Percentiles rank a stretch among this genome's conserved stretches.
These are phyloP conservation scores for Yamadazyma epiphylla DNA, from an alignment of 1,139 yeast species.

Conservation along the genomic window DNA sequence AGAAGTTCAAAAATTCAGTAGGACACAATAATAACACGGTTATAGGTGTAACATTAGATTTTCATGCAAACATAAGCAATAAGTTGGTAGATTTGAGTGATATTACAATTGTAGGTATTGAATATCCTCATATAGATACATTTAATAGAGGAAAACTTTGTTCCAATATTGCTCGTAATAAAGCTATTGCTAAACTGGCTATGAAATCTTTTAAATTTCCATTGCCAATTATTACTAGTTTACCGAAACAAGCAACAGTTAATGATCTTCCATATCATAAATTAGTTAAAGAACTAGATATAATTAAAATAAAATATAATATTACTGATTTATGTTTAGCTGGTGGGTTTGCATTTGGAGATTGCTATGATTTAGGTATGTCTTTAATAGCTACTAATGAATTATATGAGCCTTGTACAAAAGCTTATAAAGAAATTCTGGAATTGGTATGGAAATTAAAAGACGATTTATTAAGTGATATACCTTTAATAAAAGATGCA, in stretches of 20 bases:
- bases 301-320: conserved; percentile 1
- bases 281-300: conserved; percentile 3
- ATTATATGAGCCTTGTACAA: conserved; percentile 2
- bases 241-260: conserved; percentile 8
- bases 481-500: conserved; percentile 3
- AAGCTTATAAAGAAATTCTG: conserved; percentile 6
- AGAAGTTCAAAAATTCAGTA: conserved; percentile 1
- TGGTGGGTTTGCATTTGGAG: conserved; percentile 9
- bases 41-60: conserved; percentile 7
- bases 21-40: conserved; percentile 4
- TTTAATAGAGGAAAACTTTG: conserved; percentile 3
- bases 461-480: conserved; percentile 2
- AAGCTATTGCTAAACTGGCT: not conserved
- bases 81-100: conserved; percentile 4
- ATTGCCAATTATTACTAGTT: conserved; percentile 4
- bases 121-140: conserved; percentile 8
- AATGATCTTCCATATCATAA: conserved; percentile 4
- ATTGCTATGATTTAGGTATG: conserved; percentile 8
- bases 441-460: conserved; percentile 5
- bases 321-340: conserved; percentile 5
- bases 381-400: conserved; percentile 5
- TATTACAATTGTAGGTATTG: conserved; percentile 6
- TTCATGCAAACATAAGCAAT: conserved; percentile 8
- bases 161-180: conserved; percentile 2
- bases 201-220: conserved; percentile 3